These are phyloP conservation scores for Carex arenaria DNA, from an alignment of 202 grass and related monocot genomes.

Conservation along the genomic window DNA sequence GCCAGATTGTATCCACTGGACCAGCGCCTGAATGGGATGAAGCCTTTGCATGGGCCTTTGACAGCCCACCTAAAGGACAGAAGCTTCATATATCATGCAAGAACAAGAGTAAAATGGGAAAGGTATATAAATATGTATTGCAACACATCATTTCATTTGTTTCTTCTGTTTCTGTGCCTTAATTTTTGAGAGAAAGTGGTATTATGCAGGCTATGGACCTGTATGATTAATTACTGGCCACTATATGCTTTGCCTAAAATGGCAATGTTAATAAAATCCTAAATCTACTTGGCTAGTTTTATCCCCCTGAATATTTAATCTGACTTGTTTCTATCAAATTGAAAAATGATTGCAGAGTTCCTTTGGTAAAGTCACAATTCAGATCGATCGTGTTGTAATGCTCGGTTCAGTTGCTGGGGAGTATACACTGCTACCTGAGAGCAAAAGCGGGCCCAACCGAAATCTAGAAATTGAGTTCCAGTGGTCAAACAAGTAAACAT, in stretches of 20 bases:
- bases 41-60: conserved; percentile 95
- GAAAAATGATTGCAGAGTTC: conserved; percentile 55
- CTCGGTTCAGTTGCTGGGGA: conserved; percentile 93
- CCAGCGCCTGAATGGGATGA: conserved; percentile 96
- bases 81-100: conserved; percentile 99
- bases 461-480: conserved; percentile 99
- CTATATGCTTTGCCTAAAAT: not conserved
- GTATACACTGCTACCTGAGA: conserved; percentile 93
- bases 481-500: conserved; percentile 92
- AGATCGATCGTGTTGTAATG: conserved; percentile 98
- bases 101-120: conserved; percentile 99
- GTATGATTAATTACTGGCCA: not conserved
- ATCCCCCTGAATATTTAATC: not conserved
- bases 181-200: not conserved
- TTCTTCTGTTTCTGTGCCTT: not conserved
- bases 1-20: conserved; percentile 91
- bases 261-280: not conserved
- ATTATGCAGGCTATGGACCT: not conserved
- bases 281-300: not conserved
- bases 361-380: conserved; percentile 97
- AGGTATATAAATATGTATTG: conserved; percentile 44
- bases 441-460: conserved; percentile 86
- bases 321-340: conserved; percentile 4
- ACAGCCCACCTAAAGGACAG: conserved; percentile 97
- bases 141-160: conserved; percentile 5